A percentile compares a stretch with the other conserved stretches of the same genome.
Conservation (phyloP, 2,329 filamentous ascomycete species). For the Aspergillus awamori region DNA sequence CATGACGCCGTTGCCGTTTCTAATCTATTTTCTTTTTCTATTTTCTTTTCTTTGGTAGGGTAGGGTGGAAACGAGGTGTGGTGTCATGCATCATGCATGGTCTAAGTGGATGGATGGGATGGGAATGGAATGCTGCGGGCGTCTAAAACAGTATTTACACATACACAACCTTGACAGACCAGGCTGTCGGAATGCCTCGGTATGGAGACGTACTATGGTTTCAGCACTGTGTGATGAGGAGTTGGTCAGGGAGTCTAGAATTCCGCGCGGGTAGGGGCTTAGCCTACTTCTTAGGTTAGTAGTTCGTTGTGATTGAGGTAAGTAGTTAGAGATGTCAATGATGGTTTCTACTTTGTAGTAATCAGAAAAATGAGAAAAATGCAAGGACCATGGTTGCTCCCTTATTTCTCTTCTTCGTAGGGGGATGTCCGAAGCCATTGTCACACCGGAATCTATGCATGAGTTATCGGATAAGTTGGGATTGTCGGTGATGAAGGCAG, state of each 20-base stretch:
- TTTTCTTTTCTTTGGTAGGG: neutral
- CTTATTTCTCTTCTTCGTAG: too few relatives aligned
- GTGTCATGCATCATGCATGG: conserved; percentile 27
- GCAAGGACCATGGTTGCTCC: too few relatives aligned
- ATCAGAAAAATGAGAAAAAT: too few relatives aligned
- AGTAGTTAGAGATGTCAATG: too few relatives aligned
- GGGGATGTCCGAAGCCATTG: too few relatives aligned
- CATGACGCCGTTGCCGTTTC: conserved; percentile 21
- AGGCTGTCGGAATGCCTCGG: neutral
- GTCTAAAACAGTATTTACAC: neutral
- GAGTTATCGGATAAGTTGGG: too few relatives aligned
- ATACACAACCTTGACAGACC: neutral
- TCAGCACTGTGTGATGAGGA: neutral
- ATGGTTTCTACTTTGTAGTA: too few relatives aligned
- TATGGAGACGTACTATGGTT: neutral
- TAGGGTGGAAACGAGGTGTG: neutral
- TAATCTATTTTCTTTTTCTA: neutral
- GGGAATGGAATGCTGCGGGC: neutral
- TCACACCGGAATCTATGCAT: too few relatives aligned
- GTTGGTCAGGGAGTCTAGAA: neutral
- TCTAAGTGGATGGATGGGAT: conserved; percentile 5
- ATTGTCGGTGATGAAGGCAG: too few relatives aligned
- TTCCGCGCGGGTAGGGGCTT: neutral
- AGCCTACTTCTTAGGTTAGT: neutral
- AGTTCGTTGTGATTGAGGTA: too few relatives aligned